phyloP scores from a whole-genome alignment of 331 rosid genomes.

The Pyrus hybrid region DNA sequence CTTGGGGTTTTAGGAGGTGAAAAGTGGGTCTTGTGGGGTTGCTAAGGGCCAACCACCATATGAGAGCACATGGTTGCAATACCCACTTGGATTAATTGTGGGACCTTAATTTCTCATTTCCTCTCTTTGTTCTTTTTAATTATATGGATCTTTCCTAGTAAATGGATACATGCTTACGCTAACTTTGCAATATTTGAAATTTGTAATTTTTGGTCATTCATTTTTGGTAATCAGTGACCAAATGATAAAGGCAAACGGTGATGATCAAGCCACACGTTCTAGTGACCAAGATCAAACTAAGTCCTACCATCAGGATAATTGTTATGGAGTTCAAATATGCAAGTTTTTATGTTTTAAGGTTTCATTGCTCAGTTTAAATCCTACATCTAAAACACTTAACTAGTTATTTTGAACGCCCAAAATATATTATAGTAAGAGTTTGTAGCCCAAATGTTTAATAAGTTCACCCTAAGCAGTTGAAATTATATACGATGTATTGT shows the following conservation, averaged over 20 bases:
- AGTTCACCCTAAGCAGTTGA: too few relatives aligned
- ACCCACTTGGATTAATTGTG: slow-evolving; percentile 12
- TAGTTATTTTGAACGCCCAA: too few relatives aligned
- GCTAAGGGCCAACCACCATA: slow-evolving; percentile 11
- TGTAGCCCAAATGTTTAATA: too few relatives aligned
- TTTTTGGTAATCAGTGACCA: not conserved
- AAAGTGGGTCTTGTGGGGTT: slow-evolving; percentile 1
- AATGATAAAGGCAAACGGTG: not conserved
- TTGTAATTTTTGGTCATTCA: not conserved
- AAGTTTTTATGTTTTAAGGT: not conserved
- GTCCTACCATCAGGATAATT: not conserved
- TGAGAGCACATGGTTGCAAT: slow-evolving; percentile 25
- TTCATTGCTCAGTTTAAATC: too few relatives aligned
- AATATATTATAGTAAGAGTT: too few relatives aligned
- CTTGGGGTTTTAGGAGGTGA: not conserved
- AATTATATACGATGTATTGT: not conserved
- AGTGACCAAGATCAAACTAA: not conserved
- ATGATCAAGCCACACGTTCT: not conserved
- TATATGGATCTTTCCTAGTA: not conserved
- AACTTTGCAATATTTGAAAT: not conserved
- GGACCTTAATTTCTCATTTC: slow-evolving; percentile 9
- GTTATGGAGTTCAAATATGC: not conserved
- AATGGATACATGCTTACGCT: not conserved
- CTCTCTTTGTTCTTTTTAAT: not conserved
- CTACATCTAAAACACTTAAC: too few relatives aligned